Evolutionary conservation across 208 protist genomes (phyloP).

Genomic region (Crithidia mellificae): DNA sequence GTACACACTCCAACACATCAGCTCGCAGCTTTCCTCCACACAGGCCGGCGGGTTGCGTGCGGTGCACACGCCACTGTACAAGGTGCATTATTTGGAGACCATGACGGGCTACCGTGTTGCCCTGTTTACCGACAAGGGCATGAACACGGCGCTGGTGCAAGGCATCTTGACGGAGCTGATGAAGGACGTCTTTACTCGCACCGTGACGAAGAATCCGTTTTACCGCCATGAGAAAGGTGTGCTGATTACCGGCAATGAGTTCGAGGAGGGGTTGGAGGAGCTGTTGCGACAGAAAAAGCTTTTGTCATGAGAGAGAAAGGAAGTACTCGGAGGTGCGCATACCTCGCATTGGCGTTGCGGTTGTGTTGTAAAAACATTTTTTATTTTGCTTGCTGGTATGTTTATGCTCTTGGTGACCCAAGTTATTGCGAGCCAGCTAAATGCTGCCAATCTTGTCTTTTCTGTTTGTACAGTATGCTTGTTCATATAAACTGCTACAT

Average conservation of each 20-base stretch:
- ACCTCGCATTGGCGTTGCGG: no score
- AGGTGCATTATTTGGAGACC: slow-evolving; percentile 87
- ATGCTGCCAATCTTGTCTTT: no score
- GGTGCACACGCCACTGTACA: slow-evolving; percentile 83
- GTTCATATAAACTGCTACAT: no score
- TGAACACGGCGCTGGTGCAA: slow-evolving; percentile 57
- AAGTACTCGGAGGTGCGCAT: no score
- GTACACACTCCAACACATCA: slow-evolving; percentile 88
- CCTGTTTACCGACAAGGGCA: slow-evolving; percentile 66
- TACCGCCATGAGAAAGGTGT: slow-evolving; percentile 72
- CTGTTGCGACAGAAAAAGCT: slow-evolving; percentile 58
- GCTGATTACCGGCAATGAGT: slow-evolving; percentile 56
- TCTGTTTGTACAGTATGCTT: no score
- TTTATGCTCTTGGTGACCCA: no score
- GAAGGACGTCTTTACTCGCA: slow-evolving; percentile 53
- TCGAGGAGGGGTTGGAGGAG: slow-evolving; percentile 64
- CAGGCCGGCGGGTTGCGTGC: slow-evolving; percentile 59
- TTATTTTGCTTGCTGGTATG: no score
- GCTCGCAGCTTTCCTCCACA: slow-evolving; percentile 73
- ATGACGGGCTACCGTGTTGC: slow-evolving; percentile 85
- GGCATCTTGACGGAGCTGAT: slow-evolving; percentile 61
- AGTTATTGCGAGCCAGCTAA: no score
- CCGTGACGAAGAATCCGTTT: slow-evolving; percentile 62
- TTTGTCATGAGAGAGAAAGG: slow-evolving; percentile 1
- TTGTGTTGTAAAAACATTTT: no score